Evolutionary conservation across 2,329 filamentous ascomycete genomes (phyloP), one percentile per base, ranked within the genome.

Genomic region (Colletotrichum chrysophilum): DNA sequence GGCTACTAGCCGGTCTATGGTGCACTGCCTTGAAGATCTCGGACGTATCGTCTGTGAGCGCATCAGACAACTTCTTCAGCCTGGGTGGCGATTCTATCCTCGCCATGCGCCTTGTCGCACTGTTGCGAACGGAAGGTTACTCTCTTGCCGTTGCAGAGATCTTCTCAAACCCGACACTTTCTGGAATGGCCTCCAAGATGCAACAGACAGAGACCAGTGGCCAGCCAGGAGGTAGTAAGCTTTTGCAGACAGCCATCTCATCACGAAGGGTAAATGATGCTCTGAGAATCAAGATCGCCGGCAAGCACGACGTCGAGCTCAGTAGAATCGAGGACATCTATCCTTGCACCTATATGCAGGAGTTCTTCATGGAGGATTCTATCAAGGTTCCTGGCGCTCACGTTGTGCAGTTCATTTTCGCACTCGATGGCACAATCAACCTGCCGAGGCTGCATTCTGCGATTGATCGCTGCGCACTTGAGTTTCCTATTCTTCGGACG

Each of bases 51-150:
- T 61, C 70, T 9, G 71, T 62, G 5, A 38, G 52, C 21, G 18
- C 62, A 7, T 68, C 64, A 16, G 76, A 79, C 66, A 79, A 78
- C 64, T 78, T 79, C 34, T 78, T 79, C 70, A 70, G 71, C 21
- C 58, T 77, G 26, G 78, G 78, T 9, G 77, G 24, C n/a, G 80
- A 82, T 34, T 82, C 80, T 1, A 76, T 82, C 10, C 73, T 75
- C 0, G 80, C 80, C 13, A 82, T 82, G 78, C 78, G 79, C 21
- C 71, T 82, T 18, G 79, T 80, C 8, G 32, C 77, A 3, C 66
- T 77, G 0, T 74, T 80, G 2, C 77, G 78, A 10, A 55, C 70
- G 3, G 75, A 81, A 16, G 76, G 70, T 4, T 32, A 81, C 13
- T 67, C 71, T 7, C 32, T 78, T 43, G 75, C 75, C 4, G 77